Conservation (phyloP, 495 filamentous ascomycete genomes). For the Aspergillus diversus region DNA sequence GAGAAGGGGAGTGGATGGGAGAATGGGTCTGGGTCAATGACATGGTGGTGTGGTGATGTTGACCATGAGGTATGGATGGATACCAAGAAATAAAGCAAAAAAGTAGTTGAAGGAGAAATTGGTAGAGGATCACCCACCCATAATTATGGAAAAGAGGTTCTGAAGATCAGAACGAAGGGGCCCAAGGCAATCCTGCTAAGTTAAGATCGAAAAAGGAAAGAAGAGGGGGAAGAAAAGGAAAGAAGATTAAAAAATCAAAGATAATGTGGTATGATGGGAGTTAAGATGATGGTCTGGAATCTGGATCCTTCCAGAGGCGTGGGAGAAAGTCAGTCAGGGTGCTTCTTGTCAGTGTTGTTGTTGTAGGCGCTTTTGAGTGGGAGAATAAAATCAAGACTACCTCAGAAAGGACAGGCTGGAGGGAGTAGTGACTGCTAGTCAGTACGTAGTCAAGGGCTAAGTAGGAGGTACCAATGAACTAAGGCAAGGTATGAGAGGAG, state of each 20-base stretch:
- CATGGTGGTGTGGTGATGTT: slow-evolving; percentile 1
- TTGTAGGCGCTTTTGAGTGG: slow-evolving; percentile 8
- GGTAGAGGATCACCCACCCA: slow-evolving; percentile 30
- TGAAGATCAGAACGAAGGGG: slow-evolving; percentile 14
- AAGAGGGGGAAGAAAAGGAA: slow-evolving; percentile 4
- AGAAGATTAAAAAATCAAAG: not conserved
- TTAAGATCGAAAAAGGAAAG: slow-evolving; percentile 6
- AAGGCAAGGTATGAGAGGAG: slow-evolving; percentile 12
- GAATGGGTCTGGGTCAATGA: slow-evolving; percentile 1
- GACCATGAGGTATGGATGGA: not conserved
- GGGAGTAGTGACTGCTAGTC: slow-evolving; percentile 5
- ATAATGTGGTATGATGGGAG: slow-evolving; percentile 2
- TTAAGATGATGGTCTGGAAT: slow-evolving; percentile 7
- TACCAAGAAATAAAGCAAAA: slow-evolving; percentile 1
- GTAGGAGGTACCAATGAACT: not conserved
- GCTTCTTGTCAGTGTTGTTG: slow-evolving; percentile 7
- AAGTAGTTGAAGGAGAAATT: not conserved
- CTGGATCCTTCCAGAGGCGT: slow-evolving; percentile 9
- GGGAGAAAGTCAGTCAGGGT: slow-evolving; percentile 2
- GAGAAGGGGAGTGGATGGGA: not conserved
- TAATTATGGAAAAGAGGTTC: slow-evolving; percentile 20
- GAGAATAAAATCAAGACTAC: slow-evolving; percentile 6
- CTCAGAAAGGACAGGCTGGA: not conserved
- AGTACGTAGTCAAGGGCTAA: too few relatives aligned
- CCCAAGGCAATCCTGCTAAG: slow-evolving; percentile 16